phyloP scores from a whole-genome alignment of 345 rosid genomes.

The Gossypium stocksii region DNA sequence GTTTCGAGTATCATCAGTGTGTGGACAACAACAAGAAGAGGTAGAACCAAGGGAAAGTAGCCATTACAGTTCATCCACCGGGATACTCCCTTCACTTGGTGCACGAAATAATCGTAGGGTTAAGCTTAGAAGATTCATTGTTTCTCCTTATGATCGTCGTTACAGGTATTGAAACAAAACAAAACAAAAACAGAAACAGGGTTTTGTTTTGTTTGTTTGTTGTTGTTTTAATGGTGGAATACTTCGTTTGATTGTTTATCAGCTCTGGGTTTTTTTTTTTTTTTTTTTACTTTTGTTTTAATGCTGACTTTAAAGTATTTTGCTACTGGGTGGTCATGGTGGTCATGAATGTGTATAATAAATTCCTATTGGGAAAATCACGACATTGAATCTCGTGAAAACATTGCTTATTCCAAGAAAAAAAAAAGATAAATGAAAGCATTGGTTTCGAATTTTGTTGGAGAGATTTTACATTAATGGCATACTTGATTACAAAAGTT shows the following conservation, averaged over 20 bases:
- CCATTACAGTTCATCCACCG: conserved; percentile 76
- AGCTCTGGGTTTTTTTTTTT: neutral
- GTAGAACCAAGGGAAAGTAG: conserved; percentile 73
- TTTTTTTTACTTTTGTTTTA: neutral
- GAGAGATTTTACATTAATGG: neutral
- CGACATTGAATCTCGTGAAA: conserved; percentile 25
- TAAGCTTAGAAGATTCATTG: conserved; percentile 48
- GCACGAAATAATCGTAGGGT: conserved; percentile 71
- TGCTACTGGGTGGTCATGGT: too few species aligned
- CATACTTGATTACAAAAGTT: conserved; percentile 9
- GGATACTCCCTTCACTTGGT: conserved; percentile 81
- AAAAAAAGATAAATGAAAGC: neutral
- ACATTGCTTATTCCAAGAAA: neutral
- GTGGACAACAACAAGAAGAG: conserved; percentile 51
- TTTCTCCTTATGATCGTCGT: conserved; percentile 79
- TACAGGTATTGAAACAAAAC: conserved; percentile 46
- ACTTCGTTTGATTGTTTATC: neutral
- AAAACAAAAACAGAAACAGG: neutral
- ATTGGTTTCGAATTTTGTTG: neutral
- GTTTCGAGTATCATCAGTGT: conserved; percentile 30
- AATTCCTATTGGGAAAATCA: neutral
- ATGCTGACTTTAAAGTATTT: neutral
- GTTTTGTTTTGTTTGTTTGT: too few species aligned
- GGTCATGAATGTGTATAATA: neutral
- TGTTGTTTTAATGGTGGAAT: too few species aligned